Conservation (phyloP, 352 stramenopile species). For the Phytophthora sp. region DNA sequence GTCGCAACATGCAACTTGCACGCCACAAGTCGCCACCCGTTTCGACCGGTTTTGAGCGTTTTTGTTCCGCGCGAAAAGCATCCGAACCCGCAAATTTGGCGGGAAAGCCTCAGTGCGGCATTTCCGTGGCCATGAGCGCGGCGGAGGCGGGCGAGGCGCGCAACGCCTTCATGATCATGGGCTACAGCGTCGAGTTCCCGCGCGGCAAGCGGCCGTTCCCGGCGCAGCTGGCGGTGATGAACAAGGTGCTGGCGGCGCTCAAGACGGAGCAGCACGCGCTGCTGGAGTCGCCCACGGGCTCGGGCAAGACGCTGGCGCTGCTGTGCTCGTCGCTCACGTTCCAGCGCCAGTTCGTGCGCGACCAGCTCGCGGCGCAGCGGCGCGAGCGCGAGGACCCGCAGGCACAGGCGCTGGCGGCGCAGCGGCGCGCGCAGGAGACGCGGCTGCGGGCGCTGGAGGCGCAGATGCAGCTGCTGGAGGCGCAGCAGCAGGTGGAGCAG, state of each 20-base stretch:
- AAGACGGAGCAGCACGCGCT: slow-evolving; percentile 84
- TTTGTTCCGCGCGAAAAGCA: not conserved
- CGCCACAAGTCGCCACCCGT: no score
- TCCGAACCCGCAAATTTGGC: not conserved
- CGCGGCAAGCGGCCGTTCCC: slow-evolving; percentile 84
- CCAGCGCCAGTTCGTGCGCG: slow-evolving; percentile 58
- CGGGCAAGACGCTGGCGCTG: slow-evolving; percentile 86
- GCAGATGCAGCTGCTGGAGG: slow-evolving; percentile 26
- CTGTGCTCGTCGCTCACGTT: slow-evolving; percentile 86
- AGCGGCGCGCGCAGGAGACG: slow-evolving; percentile 21
- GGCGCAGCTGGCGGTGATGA: slow-evolving; percentile 88
- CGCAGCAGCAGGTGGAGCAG: slow-evolving; percentile 27
- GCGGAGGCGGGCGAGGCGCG: no score
- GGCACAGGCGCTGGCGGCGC: slow-evolving; percentile 7
- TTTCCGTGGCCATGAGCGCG: slow-evolving; percentile 11
- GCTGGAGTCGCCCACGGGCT: slow-evolving; percentile 85
- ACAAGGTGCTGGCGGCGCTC: slow-evolving; percentile 80
- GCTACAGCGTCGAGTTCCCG: slow-evolving; percentile 83
- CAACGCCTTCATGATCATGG: slow-evolving; percentile 74
- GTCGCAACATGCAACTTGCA: no score
- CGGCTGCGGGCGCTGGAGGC: slow-evolving; percentile 25
- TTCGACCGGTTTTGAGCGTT: no score
- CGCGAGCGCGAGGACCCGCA: slow-evolving; percentile 11
- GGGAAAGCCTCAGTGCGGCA: not conserved
- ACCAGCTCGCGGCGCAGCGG: slow-evolving; percentile 30